These are phyloP conservation scores for Daucus carota DNA, from an alignment of 129 eudicot species.

Conservation along the genomic window DNA sequence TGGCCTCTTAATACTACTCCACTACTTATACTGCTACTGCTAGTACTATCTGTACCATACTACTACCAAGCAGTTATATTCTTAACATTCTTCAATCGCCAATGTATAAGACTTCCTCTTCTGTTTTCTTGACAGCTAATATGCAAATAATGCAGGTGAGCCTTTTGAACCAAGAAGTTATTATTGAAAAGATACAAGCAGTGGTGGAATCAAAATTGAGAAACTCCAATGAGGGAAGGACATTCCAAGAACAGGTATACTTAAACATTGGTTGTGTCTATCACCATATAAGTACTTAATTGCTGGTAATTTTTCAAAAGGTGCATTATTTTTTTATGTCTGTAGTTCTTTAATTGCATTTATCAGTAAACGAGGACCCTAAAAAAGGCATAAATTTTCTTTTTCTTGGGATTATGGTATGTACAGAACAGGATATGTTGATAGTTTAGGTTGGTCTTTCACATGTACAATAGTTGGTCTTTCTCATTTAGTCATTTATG, in stretches of 20 bases:
- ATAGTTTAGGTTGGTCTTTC: too few species aligned
- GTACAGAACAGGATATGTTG: too few species aligned
- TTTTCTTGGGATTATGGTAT: background rate
- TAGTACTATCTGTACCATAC: too few species aligned
- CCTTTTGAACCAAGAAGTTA: constrained; percentile 91
- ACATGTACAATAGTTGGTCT: background rate
- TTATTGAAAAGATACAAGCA: constrained; percentile 91
- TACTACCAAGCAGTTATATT: too few species aligned
- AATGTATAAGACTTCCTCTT: background rate
- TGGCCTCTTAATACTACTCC: too few species aligned
- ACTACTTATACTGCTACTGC: too few species aligned
- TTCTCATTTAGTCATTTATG: too few species aligned
- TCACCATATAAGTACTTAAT: constrained; percentile 2
- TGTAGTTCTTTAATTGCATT: background rate
- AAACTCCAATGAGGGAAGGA: constrained; percentile 69
- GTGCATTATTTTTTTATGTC: background rate
- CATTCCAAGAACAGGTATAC: constrained; percentile 79
- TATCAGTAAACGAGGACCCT: background rate
- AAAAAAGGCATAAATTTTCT: background rate
- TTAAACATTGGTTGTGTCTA: constrained; percentile 4
- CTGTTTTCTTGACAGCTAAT: background rate
- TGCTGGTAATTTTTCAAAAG: background rate
- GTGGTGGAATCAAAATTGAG: constrained; percentile 69
- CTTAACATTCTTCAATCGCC: background rate
- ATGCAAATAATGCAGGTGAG: constrained; percentile 58